phyloP scores from a whole-genome alignment of 495 filamentous ascomycete species.

The Pseudoneurospora amorphoporcata region DNA sequence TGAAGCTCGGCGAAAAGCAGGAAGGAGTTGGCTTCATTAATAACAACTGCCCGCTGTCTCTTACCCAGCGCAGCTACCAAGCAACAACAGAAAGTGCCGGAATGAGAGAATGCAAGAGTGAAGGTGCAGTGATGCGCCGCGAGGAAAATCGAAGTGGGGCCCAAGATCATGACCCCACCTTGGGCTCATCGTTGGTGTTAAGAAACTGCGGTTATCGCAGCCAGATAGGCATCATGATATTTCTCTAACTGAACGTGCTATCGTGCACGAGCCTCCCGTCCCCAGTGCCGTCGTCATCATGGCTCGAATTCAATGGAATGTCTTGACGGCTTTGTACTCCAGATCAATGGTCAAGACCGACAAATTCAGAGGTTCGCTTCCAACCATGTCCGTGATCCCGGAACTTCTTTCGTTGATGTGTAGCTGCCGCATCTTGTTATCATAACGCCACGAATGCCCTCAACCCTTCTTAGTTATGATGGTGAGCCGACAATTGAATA shows the following conservation, averaged over 20 bases:
- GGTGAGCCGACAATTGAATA: background rate
- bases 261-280: background rate
- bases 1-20: background rate
- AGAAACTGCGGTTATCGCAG: background rate
- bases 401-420: background rate
- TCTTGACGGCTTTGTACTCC: background rate
- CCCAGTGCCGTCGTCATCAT: background rate
- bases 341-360: too few species aligned
- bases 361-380: background rate
- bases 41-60: background rate
- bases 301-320: background rate
- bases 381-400: background rate
- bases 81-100: background rate
- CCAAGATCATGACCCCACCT: background rate
- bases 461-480: background rate
- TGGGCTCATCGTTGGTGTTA: background rate
- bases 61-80: background rate
- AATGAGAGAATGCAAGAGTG: background rate
- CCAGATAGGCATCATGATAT: background rate
- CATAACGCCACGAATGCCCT: background rate
- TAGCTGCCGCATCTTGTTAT: background rate
- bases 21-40: background rate
- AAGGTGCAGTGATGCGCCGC: background rate
- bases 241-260: background rate
- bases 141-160: background rate